Evolutionary conservation across 495 filamentous ascomycete species (phyloP), one percentile per base, ranked within the genome.

Genomic region (Aspergillus avenaceus): DNA sequence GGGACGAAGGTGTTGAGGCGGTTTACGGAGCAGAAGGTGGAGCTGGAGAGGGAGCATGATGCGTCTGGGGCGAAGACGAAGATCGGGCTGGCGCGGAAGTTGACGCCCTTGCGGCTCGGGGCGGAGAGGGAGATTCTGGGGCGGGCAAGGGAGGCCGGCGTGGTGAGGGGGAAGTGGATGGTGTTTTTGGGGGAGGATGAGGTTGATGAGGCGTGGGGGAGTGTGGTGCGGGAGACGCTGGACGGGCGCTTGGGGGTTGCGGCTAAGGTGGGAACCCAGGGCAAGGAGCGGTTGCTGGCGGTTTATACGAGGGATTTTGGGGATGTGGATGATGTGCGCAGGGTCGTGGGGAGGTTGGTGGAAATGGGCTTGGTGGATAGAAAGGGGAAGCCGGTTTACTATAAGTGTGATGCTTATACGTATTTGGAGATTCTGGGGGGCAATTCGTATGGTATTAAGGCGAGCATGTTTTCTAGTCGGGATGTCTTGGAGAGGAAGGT

Each of bases 91-190:
- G 69, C 73, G 0, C 64, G 75, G 21, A 77, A 80, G 50, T 55
- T 85, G 25, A 72, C 65, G 29, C 72, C 74, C 6, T 66, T 80
- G n/a, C 73, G 78, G 8, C 60, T 66, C 8, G 63, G 67, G 22
- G 65, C 84, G 1, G 72, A 83, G 29, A 57, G 72, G 14, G 66
- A 80, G 32, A 72, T 95, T 8, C 61, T 78, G 5, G 64, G 74
- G 3, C 58, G 84, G 7, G 88, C 87, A 7, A 65, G 69, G 8
- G 66, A 77, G 40, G 75, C 65, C 5, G 70, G 69, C n/a, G 74
- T 80, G 14, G 75, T 72, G n/a, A 65, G 67, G n/a, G 86, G 87
- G 32, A 91, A 89, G 65, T 95, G 90, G 90, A 88, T 96, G 86
- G 56, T 95, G n/a, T 91, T 90, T 58, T 79, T 81, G 2, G 55